Base-by-base conservation (phyloP, 106 monocot species). In the Acanthochlamys bracteata region DNA sequence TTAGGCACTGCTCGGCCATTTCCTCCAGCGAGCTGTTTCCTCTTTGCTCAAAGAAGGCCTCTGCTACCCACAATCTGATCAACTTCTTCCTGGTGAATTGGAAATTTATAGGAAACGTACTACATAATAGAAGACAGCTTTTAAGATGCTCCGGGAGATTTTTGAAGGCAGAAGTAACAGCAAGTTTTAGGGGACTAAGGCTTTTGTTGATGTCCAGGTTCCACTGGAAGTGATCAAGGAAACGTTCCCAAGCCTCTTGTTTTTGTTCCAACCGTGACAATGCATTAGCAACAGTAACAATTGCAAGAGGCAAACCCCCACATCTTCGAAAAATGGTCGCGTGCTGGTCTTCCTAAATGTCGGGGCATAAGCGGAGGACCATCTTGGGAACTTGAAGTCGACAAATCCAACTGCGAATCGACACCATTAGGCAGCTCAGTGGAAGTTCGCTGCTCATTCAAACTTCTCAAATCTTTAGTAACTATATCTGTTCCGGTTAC, bases 1-100 rank as follows among this genome's bases (percentile, higher is more conserved):
- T 64, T 8, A 79, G 57, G 54, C 55, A 80, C 7, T 70, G 74
- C 42, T 66, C 74, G 17, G 74, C 64, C 39, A 66, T 59, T 24
- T 70, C 79, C 42, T 79, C 79, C 58, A 70, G 13, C 39, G 74
- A 69, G 10, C 19, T 74, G 15, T 14, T 3, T 11, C 53, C 60
- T 26, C 25, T 63, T 20, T 24, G 42, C 25, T 57, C 55, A 25
- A 73, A 16, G 19, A 78, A 59, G 0, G 67, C 78, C 66, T 78
- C 75, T 19, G 80, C 70, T 3, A 80, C 69, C 80, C 80, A 80
- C 1, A 60, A 23, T 10, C 67, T 25, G 0, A 53, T 60, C 7
- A 80, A 60, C 25, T 59, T 62, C 19, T 59, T 57, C 23, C 20
- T 67, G 6, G 20, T 1, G 46, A 80, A 60, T 7, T 10, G 0